Conservation (phyloP, 1,284 basidiomycete species). For the Moesziomyces sp. region DNA sequence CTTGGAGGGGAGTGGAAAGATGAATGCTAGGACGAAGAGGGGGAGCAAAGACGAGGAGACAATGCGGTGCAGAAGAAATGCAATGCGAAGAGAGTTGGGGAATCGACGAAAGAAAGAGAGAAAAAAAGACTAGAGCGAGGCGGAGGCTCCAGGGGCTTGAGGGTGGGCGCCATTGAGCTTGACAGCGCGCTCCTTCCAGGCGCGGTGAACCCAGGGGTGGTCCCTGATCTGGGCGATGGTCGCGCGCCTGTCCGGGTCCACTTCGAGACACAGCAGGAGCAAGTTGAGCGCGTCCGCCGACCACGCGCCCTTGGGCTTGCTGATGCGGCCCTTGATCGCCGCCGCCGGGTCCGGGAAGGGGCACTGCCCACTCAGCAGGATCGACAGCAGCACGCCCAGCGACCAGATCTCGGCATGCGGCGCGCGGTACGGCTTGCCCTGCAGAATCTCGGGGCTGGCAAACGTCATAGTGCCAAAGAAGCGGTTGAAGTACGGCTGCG, state of each 20-base stretch:
- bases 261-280: slow-evolving; percentile 79
- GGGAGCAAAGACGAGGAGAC: not conserved
- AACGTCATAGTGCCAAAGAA: slow-evolving; percentile 65
- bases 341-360: slow-evolving; percentile 82
- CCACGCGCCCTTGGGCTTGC: slow-evolving; percentile 49
- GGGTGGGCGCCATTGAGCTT: slow-evolving; percentile 14
- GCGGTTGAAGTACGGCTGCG: slow-evolving; percentile 75
- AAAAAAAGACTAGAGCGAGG: slow-evolving; percentile 1
- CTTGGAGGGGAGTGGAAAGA: slow-evolving; percentile 5
- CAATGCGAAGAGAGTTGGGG: not conserved
- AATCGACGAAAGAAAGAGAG: not conserved
- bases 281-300: slow-evolving; percentile 71
- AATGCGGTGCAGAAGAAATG: slow-evolving; percentile 2
- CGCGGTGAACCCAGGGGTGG: slow-evolving; percentile 78
- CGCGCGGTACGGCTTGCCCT: slow-evolving; percentile 75
- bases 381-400: slow-evolving; percentile 86
- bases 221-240: slow-evolving; percentile 78
- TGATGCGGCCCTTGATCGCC: slow-evolving; percentile 72
- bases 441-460: slow-evolving; percentile 77
- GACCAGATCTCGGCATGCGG: slow-evolving; percentile 90
- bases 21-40: slow-evolving; percentile 10
- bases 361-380: slow-evolving; percentile 84
- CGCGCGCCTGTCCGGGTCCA: slow-evolving; percentile 76
- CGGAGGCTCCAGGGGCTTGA: not conserved
- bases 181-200: slow-evolving; percentile 52